phyloP scores from a whole-genome alignment of 139 green algal genomes.

The Pleodorina starrii region DNA sequence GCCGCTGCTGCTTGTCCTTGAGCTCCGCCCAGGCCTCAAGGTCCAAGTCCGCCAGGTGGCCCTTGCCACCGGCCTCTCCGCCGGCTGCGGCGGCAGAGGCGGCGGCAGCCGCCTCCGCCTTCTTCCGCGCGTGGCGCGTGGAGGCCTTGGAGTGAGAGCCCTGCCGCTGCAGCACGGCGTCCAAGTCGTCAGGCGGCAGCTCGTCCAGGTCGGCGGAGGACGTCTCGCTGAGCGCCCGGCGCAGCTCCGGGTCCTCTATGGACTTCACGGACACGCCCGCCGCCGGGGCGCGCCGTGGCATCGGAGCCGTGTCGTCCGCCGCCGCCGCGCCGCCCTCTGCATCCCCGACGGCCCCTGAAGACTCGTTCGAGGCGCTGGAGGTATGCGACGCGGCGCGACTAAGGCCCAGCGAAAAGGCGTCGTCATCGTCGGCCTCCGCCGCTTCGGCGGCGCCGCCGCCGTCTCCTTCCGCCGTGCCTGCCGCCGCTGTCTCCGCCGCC shows the following conservation, averaged over 20 bases:
- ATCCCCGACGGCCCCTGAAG: too few relatives aligned
- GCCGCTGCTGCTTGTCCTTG: conserved; percentile 1
- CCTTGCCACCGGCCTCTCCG: neutral
- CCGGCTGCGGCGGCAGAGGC: too few relatives aligned
- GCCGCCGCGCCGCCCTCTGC: too few relatives aligned
- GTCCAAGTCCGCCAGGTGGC: conserved; percentile 25
- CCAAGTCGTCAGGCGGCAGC: conserved; percentile 11
- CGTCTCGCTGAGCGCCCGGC: neutral
- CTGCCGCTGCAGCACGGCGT: neutral
- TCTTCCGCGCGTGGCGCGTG: neutral
- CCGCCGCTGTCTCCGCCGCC: neutral
- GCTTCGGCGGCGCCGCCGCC: neutral
- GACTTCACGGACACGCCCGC: conserved; percentile 1
- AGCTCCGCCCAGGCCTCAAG: neutral
- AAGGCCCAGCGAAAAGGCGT: neutral
- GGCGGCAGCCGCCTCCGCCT: neutral
- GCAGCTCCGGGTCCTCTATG: neutral
- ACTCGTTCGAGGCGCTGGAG: neutral
- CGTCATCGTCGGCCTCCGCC: neutral
- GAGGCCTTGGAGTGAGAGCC: neutral
- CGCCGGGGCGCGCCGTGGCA: neutral
- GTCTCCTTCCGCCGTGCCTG: neutral
- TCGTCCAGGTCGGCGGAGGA: neutral
- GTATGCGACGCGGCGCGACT: neutral
- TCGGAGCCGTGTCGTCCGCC: too few relatives aligned